Evolutionary conservation across 2,329 filamentous ascomycete species (phyloP), one percentile per base, ranked within the genome.

Genomic region (Cercospora sp.): DNA sequence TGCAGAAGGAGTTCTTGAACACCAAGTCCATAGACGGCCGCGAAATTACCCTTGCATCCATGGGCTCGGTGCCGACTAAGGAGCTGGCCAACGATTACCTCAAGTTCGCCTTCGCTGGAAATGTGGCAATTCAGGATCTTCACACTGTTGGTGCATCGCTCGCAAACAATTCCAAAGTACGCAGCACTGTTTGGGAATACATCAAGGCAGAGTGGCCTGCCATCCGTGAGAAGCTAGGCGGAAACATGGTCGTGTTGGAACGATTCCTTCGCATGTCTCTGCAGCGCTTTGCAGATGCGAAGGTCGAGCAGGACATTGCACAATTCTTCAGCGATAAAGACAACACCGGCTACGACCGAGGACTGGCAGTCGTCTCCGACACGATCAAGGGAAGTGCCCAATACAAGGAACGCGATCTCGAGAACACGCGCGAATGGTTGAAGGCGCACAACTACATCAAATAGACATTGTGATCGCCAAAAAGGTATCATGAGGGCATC

Each of bases 11-110:
- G 78, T 98, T 92, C 85, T 85, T 88, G 70, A 89, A 84, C 61
- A 95, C 93, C 12, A 90, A 90, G 63, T 92, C 93, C 7, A 89
- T 97, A 42, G 95, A 98, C 75, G 94, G 93, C 74, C 96, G 94
- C 80, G 93, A 97, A 73, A 91, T 96, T 71, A 91, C 89, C 72
- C 86, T 98, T 3, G 84, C 87, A 42, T 88, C 91, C 3, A 86
- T 99, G 55, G 93, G 93, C 36, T 87, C 89, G 45, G 89, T 91
- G 20, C 89, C 90, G 74, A 87, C 92, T 65, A 77, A 83, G 0
- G 86, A 88, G 9, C 83, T 97, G 31, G 88, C 96, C 55, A 82
- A 86, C 66, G 81, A 90, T 76, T 85, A 89, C 86, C 77, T 91
- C 84, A 74, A 90, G 80, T 86, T 97, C 78, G 83, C 94, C 80